phyloP scores from a whole-genome alignment of 257 asterid genomes.

The Nicotiana paniculata region DNA sequence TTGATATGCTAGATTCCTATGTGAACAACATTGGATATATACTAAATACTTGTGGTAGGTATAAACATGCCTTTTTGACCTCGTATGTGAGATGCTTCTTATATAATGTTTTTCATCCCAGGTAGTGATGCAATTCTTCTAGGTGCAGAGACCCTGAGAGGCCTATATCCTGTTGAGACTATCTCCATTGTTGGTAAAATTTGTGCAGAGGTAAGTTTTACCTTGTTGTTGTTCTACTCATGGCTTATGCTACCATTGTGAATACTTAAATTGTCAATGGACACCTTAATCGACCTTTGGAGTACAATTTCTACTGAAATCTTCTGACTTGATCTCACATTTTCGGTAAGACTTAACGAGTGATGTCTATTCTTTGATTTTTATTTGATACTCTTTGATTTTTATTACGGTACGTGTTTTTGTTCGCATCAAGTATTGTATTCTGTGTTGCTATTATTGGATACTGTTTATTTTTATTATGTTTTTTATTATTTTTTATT shows the following conservation, averaged over 20 bases:
- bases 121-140: conserved; percentile 98
- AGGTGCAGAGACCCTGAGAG: conserved; percentile 94
- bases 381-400: too few relatives aligned
- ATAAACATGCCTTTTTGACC: background rate
- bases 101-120: conserved; percentile 19
- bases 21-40: background rate
- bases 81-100: background rate
- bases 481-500: too few relatives aligned
- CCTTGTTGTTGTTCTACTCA: background rate
- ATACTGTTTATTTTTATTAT: too few relatives aligned
- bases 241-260: background rate
- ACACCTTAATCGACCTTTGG: background rate
- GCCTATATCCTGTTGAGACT: conserved; percentile 82
- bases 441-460: too few relatives aligned
- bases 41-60: background rate
- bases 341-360: background rate
- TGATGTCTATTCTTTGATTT: background rate
- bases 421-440: too few relatives aligned
- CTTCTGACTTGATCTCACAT: background rate
- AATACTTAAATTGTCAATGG: background rate
- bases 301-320: background rate
- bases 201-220: conserved; percentile 55
- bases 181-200: conserved; percentile 81
- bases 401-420: too few relatives aligned
- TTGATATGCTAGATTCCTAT: background rate